These are phyloP conservation scores for Carnegiea gigantea DNA, from an alignment of 179 eudicot genomes.

Conservation along the genomic window DNA sequence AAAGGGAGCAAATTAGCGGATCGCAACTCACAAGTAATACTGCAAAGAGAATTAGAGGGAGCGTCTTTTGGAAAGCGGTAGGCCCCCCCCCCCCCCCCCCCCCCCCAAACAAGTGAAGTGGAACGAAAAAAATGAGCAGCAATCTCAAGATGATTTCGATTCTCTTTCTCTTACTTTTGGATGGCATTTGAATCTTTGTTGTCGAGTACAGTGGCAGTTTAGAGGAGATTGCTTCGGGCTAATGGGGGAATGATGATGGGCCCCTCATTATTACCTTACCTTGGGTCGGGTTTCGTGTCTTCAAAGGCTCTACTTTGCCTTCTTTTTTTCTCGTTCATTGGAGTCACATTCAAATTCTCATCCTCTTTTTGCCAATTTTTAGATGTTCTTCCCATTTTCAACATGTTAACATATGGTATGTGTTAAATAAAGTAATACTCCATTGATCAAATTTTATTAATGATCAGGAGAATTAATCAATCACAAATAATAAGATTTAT, in stretches of 20 bases:
- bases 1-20: too few relatives aligned
- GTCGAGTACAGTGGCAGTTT: constrained; percentile 44
- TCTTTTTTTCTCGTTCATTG: background rate
- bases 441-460: too few relatives aligned
- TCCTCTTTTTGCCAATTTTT: background rate
- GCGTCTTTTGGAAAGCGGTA: constrained; percentile 73
- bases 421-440: too few relatives aligned
- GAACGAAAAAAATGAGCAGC: constrained; percentile 26
- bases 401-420: background rate
- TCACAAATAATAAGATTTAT: too few relatives aligned
- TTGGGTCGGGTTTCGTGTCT: constrained; percentile 13
- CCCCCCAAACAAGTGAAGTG: constrained; percentile 30
- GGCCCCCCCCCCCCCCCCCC: constrained; percentile 43
- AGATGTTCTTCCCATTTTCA: too few relatives aligned
- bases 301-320: constrained; percentile 2
- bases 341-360: background rate
- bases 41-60: constrained; percentile 34
- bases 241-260: background rate
- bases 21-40: background rate
- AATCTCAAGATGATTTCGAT: constrained; percentile 65
- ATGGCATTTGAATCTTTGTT: constrained; percentile 51
- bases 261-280: background rate
- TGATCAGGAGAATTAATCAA: too few relatives aligned
- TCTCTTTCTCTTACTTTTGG: constrained; percentile 9
- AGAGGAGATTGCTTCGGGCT: constrained; percentile 35